These are phyloP conservation scores for Coprinopsis marcescibilis DNA, from an alignment of 768 basidiomycete species.

Conservation along the genomic window DNA sequence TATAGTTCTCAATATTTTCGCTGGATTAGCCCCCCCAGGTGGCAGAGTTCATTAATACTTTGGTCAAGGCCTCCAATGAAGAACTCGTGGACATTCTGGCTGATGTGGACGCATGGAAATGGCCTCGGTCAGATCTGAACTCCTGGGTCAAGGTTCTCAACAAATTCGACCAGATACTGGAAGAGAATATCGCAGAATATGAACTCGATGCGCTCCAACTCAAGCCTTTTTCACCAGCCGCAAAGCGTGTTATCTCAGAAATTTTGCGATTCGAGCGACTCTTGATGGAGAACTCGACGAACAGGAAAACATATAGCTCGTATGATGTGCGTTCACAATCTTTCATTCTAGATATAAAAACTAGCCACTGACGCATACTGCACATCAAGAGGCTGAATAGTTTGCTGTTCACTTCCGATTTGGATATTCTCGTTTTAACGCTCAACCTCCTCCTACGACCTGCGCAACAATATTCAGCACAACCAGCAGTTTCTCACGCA, in stretches of 20 bases:
- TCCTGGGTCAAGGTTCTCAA: slow-evolving; percentile 96
- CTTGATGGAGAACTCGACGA: slow-evolving; percentile 95
- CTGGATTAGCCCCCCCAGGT: slow-evolving; percentile 66
- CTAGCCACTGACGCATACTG: not conserved
- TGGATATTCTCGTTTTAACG: slow-evolving; percentile 80
- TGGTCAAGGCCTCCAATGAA: slow-evolving; percentile 61
- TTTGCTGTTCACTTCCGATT: slow-evolving; percentile 81
- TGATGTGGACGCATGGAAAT: slow-evolving; percentile 79
- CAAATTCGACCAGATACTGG: slow-evolving; percentile 88
- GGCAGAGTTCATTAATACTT: slow-evolving; percentile 68
- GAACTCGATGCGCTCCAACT: slow-evolving; percentile 81
- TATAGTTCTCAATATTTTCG: slow-evolving; percentile 17
- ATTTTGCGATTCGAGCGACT: slow-evolving; percentile 87
- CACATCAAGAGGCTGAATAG: slow-evolving; percentile 75
- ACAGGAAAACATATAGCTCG: slow-evolving; percentile 91
- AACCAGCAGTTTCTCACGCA: slow-evolving; percentile 76
- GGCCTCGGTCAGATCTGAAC: slow-evolving; percentile 95
- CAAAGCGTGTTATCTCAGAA: slow-evolving; percentile 70
- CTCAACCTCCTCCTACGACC: slow-evolving; percentile 87
- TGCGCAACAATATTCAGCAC: slow-evolving; percentile 89
- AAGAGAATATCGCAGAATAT: slow-evolving; percentile 77
- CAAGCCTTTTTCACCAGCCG: slow-evolving; percentile 66
- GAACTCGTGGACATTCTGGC: slow-evolving; percentile 65
- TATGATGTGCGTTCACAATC: slow-evolving; percentile 77
- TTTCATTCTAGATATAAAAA: slow-evolving; percentile 10